phyloP scores from a whole-genome alignment of 352 stramenopile species.

The Globisporangium lucens region DNA sequence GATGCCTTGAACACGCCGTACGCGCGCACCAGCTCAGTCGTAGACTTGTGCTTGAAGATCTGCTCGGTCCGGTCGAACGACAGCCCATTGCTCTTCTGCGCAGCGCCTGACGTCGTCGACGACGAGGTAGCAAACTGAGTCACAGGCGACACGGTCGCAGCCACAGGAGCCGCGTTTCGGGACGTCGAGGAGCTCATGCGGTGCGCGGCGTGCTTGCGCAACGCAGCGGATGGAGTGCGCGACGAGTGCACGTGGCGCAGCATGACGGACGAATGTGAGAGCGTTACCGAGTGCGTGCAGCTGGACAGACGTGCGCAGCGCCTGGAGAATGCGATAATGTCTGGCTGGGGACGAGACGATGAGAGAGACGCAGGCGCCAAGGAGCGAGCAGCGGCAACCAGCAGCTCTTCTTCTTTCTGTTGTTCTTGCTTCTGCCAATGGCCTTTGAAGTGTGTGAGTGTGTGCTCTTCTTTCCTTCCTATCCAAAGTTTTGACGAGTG shows the following conservation, averaged over 20 bases:
- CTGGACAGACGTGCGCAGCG: slow-evolving; percentile 7
- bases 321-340: slow-evolving; percentile 6
- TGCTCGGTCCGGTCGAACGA: slow-evolving; percentile 79
- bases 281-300: neutral
- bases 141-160: slow-evolving; percentile 13
- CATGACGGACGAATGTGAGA: neutral
- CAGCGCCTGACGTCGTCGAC: slow-evolving; percentile 43
- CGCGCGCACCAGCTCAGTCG: slow-evolving; percentile 80
- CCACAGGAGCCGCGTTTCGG: slow-evolving; percentile 9
- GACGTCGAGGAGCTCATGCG: slow-evolving; percentile 19
- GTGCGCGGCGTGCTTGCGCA: slow-evolving; percentile 5
- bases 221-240: neutral
- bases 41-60: slow-evolving; percentile 84
- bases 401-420: neutral
- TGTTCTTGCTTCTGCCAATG: neutral
- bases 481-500: slow-evolving; percentile 13
- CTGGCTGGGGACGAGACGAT: neutral
- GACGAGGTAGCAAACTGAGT: slow-evolving; percentile 10
- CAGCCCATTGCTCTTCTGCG: slow-evolving; percentile 19
- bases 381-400: neutral
- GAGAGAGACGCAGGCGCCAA: neutral
- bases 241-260: slow-evolving; percentile 15
- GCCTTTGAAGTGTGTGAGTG: slow-evolving; percentile 2
- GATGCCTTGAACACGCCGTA: slow-evolving; percentile 88
- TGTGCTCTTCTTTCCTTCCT: slow-evolving; percentile 9